Evolutionary conservation across 129 eudicot species (phyloP).

Genomic region (Scalesia atractyloides): DNA sequence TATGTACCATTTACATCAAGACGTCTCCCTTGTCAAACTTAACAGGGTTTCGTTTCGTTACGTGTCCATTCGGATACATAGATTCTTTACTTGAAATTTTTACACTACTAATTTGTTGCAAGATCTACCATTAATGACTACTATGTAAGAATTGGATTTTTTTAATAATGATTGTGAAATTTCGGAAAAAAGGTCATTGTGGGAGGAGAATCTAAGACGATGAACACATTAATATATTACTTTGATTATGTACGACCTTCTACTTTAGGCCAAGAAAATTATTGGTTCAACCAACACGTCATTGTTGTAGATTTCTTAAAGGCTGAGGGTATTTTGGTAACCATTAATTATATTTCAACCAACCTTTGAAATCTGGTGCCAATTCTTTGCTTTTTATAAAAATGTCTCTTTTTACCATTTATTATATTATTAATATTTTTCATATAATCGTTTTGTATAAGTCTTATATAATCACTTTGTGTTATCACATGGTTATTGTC

Average conservation of each 20-base stretch:
- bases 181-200: background rate
- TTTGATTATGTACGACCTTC: constrained; percentile 26
- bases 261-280: constrained; percentile 18
- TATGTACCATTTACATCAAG: too few species aligned
- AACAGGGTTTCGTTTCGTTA: too few species aligned
- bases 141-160: background rate
- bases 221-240: constrained; percentile 8
- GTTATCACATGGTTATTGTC: too few species aligned
- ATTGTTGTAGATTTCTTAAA: background rate
- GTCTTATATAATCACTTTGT: too few species aligned
- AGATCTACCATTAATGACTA: too few species aligned
- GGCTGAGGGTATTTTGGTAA: background rate
- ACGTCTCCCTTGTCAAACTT: too few species aligned
- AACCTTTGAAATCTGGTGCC: background rate
- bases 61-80: too few species aligned
- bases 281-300: constrained; percentile 13
- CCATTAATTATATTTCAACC: background rate
- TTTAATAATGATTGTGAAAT: background rate
- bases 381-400: background rate
- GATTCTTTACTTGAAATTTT: too few species aligned
- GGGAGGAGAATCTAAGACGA: constrained; percentile 19
- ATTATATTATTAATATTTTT: too few species aligned
- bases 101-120: too few species aligned
- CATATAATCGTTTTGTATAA: too few species aligned
- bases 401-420: too few species aligned